phyloP scores from a whole-genome alignment of 2,329 filamentous ascomycete genomes.

The Neobulgaria alba region DNA sequence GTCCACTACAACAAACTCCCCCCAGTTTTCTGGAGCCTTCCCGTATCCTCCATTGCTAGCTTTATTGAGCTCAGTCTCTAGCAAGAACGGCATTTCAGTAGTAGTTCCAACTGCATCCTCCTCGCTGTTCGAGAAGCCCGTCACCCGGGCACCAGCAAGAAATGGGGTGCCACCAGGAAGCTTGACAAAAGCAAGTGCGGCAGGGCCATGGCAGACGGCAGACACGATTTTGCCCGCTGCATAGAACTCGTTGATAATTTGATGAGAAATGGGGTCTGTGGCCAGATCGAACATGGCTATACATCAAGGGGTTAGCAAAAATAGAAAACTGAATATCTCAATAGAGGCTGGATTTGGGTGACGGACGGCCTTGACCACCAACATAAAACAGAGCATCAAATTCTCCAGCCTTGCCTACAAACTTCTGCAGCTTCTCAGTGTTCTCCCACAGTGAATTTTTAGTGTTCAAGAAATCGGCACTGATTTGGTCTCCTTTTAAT shows the following conservation, averaged over 20 bases:
- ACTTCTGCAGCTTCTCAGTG: constrained; percentile 39
- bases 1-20: constrained; percentile 29
- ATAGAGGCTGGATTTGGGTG: too few relatives aligned
- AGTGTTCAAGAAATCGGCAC: constrained; percentile 35
- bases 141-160: constrained; percentile 47
- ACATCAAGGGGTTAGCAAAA: background rate
- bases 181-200: constrained; percentile 51
- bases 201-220: constrained; percentile 62
- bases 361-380: constrained; percentile 47
- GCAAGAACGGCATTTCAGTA: constrained; percentile 47
- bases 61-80: constrained; percentile 45
- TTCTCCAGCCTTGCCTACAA: constrained; percentile 38
- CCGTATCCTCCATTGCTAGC: constrained; percentile 45
- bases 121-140: constrained; percentile 51
- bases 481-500: constrained; percentile 33
- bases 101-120: constrained; percentile 33
- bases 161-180: constrained; percentile 42
- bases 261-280: constrained; percentile 45
- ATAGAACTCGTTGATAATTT: constrained; percentile 55
- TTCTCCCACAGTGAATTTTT: constrained; percentile 43
- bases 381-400: constrained; percentile 51
- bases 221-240: constrained; percentile 52
- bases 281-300: constrained; percentile 35
- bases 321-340: background rate
- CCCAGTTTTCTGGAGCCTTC: constrained; percentile 41